A percentile compares a stretch with the other conserved stretches of the same genome.
phyloP scores from a whole-genome alignment of 805 yeast genomes.

The Pichia californica region DNA sequence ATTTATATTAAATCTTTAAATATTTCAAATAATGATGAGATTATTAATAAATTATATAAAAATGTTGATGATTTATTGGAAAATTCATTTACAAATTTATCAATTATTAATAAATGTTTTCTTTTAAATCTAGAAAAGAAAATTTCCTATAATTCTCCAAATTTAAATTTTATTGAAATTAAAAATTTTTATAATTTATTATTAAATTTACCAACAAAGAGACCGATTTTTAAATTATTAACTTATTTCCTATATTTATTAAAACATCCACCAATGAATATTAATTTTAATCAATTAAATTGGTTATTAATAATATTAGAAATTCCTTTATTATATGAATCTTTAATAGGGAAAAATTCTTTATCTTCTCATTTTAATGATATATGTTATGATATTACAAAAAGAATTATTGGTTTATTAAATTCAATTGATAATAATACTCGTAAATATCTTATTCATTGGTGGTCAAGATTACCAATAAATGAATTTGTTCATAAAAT shows the following conservation, averaged over 20 bases:
- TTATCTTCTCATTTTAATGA: conserved; percentile 44
- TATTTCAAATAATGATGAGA: neutral
- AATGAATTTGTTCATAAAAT: conserved; percentile 46
- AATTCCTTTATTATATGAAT: conserved; percentile 53
- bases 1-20: neutral
- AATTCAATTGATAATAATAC: conserved; percentile 40
- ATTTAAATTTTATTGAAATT: conserved; percentile 45
- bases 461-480: conserved; percentile 44
- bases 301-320: conserved; percentile 66
- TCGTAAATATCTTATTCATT: conserved; percentile 40
- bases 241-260: conserved; percentile 45
- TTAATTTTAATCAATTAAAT: conserved; percentile 37
- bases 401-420: conserved; percentile 62
- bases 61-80: conserved; percentile 46
- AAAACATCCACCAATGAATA: conserved; percentile 39
- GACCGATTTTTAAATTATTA: conserved; percentile 54
- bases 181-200: conserved; percentile 40
- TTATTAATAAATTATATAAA: conserved; percentile 26
- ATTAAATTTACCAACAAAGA: conserved; percentile 47
- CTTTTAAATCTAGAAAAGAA: conserved; percentile 23
- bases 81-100: conserved; percentile 40
- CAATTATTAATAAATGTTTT: conserved; percentile 52
- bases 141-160: conserved; percentile 36
- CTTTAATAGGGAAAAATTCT: conserved; percentile 28
- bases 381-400: conserved; percentile 61